Evolutionary conservation across 2,329 filamentous ascomycete genomes (phyloP).

Genomic region (Moelleriella libera): DNA sequence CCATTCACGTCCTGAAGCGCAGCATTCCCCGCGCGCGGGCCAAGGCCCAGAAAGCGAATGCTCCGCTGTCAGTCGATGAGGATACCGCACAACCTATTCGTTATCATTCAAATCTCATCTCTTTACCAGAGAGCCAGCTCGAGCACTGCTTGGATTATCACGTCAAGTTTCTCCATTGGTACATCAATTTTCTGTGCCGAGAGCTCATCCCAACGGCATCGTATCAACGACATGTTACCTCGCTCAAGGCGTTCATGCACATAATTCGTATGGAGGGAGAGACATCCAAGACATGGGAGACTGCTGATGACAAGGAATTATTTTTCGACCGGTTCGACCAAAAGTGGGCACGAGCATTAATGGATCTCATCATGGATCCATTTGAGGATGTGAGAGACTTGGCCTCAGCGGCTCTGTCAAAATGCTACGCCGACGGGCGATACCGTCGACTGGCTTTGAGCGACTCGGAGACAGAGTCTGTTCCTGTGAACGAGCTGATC

Average conservation of each 20-base stretch:
- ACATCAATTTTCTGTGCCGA: slow-evolving; percentile 52
- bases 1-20: slow-evolving; percentile 41
- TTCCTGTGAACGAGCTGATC: slow-evolving; percentile 19
- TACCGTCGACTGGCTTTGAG: slow-evolving; percentile 14
- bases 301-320: slow-evolving; percentile 21
- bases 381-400: slow-evolving; percentile 77
- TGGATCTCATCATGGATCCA: slow-evolving; percentile 74
- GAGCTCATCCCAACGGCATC: slow-evolving; percentile 73
- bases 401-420: slow-evolving; percentile 34
- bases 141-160: slow-evolving; percentile 32
- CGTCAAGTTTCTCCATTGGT: slow-evolving; percentile 58
- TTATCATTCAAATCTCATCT: slow-evolving; percentile 24
- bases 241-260: slow-evolving; percentile 55
- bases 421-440: slow-evolving; percentile 27
- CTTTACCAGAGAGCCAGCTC: slow-evolving; percentile 22
- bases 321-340: slow-evolving; percentile 29
- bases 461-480: slow-evolving; percentile 3
- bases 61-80: slow-evolving; percentile 1
- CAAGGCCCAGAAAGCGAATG: slow-evolving; percentile 19
- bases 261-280: slow-evolving; percentile 60
- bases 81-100: slow-evolving; percentile 14
- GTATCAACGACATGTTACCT: slow-evolving; percentile 79
- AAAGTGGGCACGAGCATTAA: slow-evolving; percentile 46
- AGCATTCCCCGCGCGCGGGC: slow-evolving; percentile 22
- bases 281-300: slow-evolving; percentile 23